phyloP scores from a whole-genome alignment of 2,329 filamentous ascomycete genomes.

The Ascochyta pisi region DNA sequence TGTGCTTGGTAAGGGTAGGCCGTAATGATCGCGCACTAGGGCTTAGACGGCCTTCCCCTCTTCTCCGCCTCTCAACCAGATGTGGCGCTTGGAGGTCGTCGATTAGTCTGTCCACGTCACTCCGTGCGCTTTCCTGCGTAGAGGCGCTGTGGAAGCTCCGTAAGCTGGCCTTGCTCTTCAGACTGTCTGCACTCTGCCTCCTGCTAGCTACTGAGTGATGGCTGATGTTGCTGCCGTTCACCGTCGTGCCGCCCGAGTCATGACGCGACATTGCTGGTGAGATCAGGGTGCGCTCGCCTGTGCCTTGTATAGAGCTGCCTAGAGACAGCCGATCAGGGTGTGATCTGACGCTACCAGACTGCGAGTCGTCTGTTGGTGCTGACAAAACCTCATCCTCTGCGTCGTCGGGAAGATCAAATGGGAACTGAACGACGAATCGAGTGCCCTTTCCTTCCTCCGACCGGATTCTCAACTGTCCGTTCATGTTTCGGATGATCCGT shows the following conservation, averaged over 20 bases:
- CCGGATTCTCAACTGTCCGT: constrained; percentile 82
- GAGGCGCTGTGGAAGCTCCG: constrained; percentile 56
- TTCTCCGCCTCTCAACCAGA: constrained; percentile 27
- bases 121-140: constrained; percentile 56
- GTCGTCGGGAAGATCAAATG: constrained; percentile 70
- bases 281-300: constrained; percentile 68
- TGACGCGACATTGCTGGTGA: constrained; percentile 42
- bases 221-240: constrained; percentile 9
- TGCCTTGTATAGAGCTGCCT: constrained; percentile 19
- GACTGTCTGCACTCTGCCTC: constrained; percentile 51
- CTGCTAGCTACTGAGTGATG: constrained; percentile 18
- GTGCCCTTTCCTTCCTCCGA: constrained; percentile 85
- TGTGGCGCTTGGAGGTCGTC: constrained; percentile 72
- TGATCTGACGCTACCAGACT: constrained; percentile 34
- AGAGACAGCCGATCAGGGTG: constrained; percentile 17
- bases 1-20: constrained; percentile 36
- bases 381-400: constrained; percentile 13
- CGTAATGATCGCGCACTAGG: constrained; percentile 32
- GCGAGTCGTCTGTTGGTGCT: constrained; percentile 6
- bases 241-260: constrained; percentile 22
- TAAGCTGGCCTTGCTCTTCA: constrained; percentile 59
- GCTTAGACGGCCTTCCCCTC: constrained; percentile 30
- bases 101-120: constrained; percentile 74
- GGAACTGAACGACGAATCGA: constrained; percentile 79
- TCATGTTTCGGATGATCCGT: constrained; percentile 86